phyloP scores from a whole-genome alignment of 2,329 filamentous ascomycete species.

The Aspergillus ochraceus region DNA sequence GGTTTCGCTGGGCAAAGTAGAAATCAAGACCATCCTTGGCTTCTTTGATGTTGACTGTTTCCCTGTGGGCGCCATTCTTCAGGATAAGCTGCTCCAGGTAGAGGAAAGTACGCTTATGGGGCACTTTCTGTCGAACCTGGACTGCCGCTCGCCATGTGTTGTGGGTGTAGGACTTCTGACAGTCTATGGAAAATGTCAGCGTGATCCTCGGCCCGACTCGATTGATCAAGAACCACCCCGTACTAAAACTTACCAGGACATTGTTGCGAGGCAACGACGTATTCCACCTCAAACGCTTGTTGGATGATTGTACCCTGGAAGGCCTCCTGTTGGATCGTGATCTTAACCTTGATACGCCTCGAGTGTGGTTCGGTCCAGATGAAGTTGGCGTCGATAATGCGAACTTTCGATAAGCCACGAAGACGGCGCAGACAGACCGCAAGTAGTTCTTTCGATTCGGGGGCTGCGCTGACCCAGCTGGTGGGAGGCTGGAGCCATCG shows the following conservation, averaged over 20 bases:
- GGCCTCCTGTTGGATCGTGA: constrained; percentile 80
- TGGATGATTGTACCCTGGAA: constrained; percentile 71
- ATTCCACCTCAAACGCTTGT: constrained; percentile 93
- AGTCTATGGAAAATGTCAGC: neutral
- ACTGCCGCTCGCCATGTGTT: constrained; percentile 94
- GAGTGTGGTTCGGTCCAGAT: constrained; percentile 99
- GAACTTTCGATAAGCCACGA: constrained; percentile 79
- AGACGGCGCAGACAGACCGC: constrained; percentile 89
- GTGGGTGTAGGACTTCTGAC: constrained; percentile 85
- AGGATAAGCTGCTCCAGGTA: constrained; percentile 92
- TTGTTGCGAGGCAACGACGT: constrained; percentile 85
- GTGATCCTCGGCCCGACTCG: too few species aligned
- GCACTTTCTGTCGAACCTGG: constrained; percentile 94
- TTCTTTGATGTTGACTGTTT: constrained; percentile 98
- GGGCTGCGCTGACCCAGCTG: constrained; percentile 81
- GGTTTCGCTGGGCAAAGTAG: constrained; percentile 85
- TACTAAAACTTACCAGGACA: constrained; percentile 78
- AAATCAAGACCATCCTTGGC: constrained; percentile 95
- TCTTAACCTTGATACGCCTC: constrained; percentile 85
- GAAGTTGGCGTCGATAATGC: constrained; percentile 93
- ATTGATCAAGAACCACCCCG: neutral
- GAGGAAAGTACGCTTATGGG: constrained; percentile 85
- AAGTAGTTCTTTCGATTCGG: constrained; percentile 88
- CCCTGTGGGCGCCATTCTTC: constrained; percentile 86
- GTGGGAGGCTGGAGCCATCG: constrained; percentile 84